These are phyloP conservation scores for Saprolegnia diclina DNA, from an alignment of 352 stramenopile species.

Conservation along the genomic window DNA sequence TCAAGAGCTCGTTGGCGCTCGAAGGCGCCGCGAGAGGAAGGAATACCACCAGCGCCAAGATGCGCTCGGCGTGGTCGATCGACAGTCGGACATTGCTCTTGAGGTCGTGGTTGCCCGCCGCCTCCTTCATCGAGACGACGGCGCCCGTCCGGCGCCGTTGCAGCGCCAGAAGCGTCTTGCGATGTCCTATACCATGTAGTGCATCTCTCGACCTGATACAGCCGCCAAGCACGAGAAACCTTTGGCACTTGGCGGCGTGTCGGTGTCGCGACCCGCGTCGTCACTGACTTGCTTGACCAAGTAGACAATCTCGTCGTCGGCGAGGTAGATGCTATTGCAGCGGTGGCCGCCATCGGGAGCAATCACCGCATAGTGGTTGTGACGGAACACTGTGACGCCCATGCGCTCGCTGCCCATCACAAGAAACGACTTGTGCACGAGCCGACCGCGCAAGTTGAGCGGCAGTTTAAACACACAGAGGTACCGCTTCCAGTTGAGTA, in stretches of 20 bases:
- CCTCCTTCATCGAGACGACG: neutral
- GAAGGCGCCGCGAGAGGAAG: neutral
- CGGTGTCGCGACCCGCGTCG: neutral
- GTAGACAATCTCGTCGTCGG: conserved; percentile 21
- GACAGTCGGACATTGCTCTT: neutral
- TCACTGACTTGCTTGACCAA: neutral
- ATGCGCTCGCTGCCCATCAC: neutral
- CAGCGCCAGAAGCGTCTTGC: neutral
- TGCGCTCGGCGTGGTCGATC: conserved; percentile 5
- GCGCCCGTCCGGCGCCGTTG: neutral
- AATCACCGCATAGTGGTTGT: conserved; percentile 20
- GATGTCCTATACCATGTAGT: neutral
- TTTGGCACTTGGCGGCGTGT: neutral
- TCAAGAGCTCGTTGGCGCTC: neutral
- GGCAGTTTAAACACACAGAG: conserved; percentile 15
- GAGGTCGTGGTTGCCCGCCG: neutral
- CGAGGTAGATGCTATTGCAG: conserved; percentile 10
- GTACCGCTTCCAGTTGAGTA: conserved; percentile 21
- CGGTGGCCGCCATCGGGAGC: neutral
- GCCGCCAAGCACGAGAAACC: neutral
- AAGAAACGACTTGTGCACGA: neutral
- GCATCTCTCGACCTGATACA: neutral
- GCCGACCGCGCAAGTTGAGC: neutral
- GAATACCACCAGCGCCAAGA: conserved; percentile 7
- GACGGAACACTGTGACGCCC: neutral